Conservation (phyloP, 768 basidiomycete species). For the Lyophyllum shimeji region DNA sequence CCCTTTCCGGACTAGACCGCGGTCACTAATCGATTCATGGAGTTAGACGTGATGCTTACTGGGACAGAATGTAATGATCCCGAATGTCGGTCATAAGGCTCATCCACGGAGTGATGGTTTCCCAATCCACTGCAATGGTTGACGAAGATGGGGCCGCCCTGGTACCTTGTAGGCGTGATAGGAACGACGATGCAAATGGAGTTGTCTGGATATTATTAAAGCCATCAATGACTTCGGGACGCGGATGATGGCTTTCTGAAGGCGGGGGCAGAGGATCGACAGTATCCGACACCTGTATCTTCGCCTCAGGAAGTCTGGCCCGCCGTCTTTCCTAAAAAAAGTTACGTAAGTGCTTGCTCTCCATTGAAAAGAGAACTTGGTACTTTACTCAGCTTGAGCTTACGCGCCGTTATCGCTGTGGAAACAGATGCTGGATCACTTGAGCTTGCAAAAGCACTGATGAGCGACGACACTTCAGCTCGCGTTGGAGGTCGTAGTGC, state of each 20-base stretch:
- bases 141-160: slow-evolving; percentile 28
- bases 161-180: slow-evolving; percentile 59
- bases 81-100: slow-evolving; percentile 69
- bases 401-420: slow-evolving; percentile 37
- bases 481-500: slow-evolving; percentile 40
- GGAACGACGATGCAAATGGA: slow-evolving; percentile 63
- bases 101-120: slow-evolving; percentile 72
- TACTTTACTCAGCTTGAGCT: slow-evolving; percentile 46
- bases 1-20: slow-evolving; percentile 51
- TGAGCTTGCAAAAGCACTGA: slow-evolving; percentile 22
- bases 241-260: slow-evolving; percentile 21
- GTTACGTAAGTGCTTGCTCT: slow-evolving; percentile 2
- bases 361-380: background rate
- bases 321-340: slow-evolving; percentile 31
- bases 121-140: slow-evolving; percentile 69
- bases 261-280: slow-evolving; percentile 37
- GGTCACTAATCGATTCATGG: slow-evolving; percentile 3
- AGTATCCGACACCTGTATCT: slow-evolving; percentile 20
- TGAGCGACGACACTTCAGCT: slow-evolving; percentile 37
- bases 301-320: slow-evolving; percentile 19
- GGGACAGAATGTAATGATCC: slow-evolving; percentile 58
- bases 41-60: slow-evolving; percentile 42
- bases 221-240: slow-evolving; percentile 43
- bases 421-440: slow-evolving; percentile 18
- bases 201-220: slow-evolving; percentile 61